Evolutionary conservation across 2,329 filamentous ascomycete genomes (phyloP).

Genomic region (Didymella glomerata): DNA sequence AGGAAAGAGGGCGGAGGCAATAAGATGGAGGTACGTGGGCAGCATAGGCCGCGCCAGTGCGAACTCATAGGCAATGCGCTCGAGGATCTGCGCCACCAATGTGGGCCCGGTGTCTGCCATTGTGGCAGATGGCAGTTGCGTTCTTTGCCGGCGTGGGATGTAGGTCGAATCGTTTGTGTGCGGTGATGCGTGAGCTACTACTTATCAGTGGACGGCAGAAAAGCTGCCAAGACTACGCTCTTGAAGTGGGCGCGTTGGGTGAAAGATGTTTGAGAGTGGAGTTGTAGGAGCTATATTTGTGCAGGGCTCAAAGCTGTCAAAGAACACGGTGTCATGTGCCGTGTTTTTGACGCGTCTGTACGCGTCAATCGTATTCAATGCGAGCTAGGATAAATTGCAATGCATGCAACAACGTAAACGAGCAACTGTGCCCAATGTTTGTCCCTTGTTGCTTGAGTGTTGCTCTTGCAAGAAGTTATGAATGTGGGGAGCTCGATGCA

Average conservation of each 20-base stretch:
- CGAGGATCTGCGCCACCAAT: constrained; percentile 39
- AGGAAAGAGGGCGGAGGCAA: constrained; percentile 76
- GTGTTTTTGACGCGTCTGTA: not conserved
- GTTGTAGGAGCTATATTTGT: not conserved
- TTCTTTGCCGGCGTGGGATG: not conserved
- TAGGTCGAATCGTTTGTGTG: not conserved
- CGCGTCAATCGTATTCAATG: not conserved
- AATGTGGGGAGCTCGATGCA: constrained; percentile 5
- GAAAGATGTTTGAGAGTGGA: not conserved
- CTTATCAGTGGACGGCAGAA: not conserved
- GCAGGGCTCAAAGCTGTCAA: constrained; percentile 1
- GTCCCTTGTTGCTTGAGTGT: not conserved
- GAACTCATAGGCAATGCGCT: constrained; percentile 55
- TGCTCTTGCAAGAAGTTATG: constrained; percentile 4
- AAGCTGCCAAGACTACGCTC: not conserved
- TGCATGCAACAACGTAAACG: not conserved
- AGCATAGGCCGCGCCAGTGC: constrained; percentile 53
- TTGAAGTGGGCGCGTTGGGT: not conserved
- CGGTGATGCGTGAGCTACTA: not conserved
- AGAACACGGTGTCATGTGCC: constrained; percentile 18
- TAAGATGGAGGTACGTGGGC: constrained; percentile 67
- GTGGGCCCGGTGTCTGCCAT: constrained; percentile 46
- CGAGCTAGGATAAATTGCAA: not conserved
- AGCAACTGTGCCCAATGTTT: not conserved
- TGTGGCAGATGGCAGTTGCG: constrained; percentile 8